Base-by-base conservation (phyloP, 2,329 filamentous ascomycete species). In the Microdochium paspali region DNA sequence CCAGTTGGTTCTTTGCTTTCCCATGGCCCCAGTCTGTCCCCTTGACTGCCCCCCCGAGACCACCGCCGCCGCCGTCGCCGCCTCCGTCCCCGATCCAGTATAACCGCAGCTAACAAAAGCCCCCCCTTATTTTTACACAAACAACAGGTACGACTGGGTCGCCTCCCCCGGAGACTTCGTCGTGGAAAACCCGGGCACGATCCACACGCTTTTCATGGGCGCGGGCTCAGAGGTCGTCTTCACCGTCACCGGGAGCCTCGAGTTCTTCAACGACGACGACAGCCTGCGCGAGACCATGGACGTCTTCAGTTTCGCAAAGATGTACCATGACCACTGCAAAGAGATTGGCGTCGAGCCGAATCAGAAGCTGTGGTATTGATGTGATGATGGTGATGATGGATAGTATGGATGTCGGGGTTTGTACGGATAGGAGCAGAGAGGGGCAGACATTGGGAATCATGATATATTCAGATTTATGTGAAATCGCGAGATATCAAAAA, bases 181-280 rank as follows among this genome's bases (percentile, higher is more conserved):
- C 21, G 50, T 50, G 21, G 54, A 57, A 43, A 54, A 49, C 35
- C 55, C 54, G 13, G 55, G 55, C n/a, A 56, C 55, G 9, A 57
- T 57, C 35, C 55, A 57, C 44, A 57, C 55, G 32, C 47, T 57
- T 30, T 53, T 49, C 43, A 57, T 57, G 54, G 49, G 53, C 5
- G 47, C 49, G 15, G 49, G 47, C 5, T 30, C 51, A 2, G 54
- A 57, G 49, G 53, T 56, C 20, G 46, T 56, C 4, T 56, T 56
- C 44, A 50, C 48, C 12, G 42, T 55, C 15, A 47, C 46, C n/a
- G 54, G 55, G 9, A 50, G 47, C 25, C 40, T 57, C 35, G 55
- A 57, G 47, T 57, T 54, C 47, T 55, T 53, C 49, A 45, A 57
- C 30, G 53, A 57, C 30, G 55, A 56, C 44, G 49, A 55, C 35